Evolutionary conservation across 495 filamentous ascomycete species (phyloP), one percentile per base, ranked within the genome.

Genomic region (Tuber magnatum): DNA sequence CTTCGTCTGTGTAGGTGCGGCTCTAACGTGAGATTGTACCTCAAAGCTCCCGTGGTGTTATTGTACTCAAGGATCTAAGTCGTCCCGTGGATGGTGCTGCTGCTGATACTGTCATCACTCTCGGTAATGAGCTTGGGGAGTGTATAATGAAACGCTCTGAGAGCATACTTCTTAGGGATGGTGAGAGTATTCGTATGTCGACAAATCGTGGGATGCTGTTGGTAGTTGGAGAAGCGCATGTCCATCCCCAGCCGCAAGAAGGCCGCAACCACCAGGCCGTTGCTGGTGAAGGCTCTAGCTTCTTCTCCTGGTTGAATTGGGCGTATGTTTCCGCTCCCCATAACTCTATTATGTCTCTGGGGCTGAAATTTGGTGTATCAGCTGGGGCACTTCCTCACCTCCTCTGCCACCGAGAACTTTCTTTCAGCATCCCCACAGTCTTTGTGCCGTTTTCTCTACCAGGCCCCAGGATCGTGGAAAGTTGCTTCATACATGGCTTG

Each of bases 361-460:
- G 72, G 41, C 69, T 73, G 78, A 72, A 79, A 46, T 75, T 2
- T 39, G 72, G 70, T 24, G 72, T 69, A 16, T 79, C 61, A 79
- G 72, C 28, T 78, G 76, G 76, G 76, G 76, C 43, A 51, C 39
- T 40, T 74, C 39, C 28, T 70, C 71, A 35, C 76, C 78, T 41
- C 42, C 70, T 44, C 43, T 79, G 6, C 77, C 72, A 22, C 76
- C 72, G 0, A 72, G 77, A 38, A 65, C 71, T n/a, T 75, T 79
- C 46, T 70, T 70, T 39, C 72, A 79, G 46, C 77, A 79, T 68
- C 76, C 79, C 10, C 80, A 81, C 32, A 78, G 79, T 7, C 70
- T 75, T 56, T 81, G 79, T 40, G 80, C 80, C 20, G 79, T 81
- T 10, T 78, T 81, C 56, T 81, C 80, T 35, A 77, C 78, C 7